These are phyloP conservation scores for Coniochaeta sp. DNA, from an alignment of 2,329 filamentous ascomycete species.

Conservation along the genomic window DNA sequence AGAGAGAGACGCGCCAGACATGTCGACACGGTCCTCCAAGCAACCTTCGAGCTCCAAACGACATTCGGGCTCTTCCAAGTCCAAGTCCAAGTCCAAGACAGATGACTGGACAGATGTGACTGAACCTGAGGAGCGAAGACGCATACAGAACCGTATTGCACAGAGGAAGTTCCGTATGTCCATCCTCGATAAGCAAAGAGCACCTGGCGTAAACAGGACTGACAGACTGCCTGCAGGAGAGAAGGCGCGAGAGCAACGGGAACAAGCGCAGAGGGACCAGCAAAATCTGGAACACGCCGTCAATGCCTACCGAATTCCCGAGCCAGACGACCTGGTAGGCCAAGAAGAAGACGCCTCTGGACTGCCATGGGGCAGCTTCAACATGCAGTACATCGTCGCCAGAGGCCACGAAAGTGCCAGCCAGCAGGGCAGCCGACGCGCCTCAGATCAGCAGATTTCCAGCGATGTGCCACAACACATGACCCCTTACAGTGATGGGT, in stretches of 20 bases:
- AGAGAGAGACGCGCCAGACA: constrained; percentile 16
- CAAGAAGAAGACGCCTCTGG: constrained; percentile 46
- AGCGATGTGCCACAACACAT: constrained; percentile 22
- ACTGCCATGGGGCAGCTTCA: constrained; percentile 65
- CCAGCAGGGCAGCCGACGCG: constrained; percentile 30
- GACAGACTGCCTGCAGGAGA: constrained; percentile 43
- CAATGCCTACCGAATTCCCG: constrained; percentile 55
- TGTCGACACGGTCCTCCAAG: constrained; percentile 21
- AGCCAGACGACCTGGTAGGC: constrained; percentile 45
- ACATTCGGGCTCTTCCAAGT: constrained; percentile 17
- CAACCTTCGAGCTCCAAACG: constrained; percentile 8
- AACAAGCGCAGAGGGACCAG: constrained; percentile 54
- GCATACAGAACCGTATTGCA: constrained; percentile 70
- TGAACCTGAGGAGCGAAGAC: constrained; percentile 63
- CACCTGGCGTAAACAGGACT: not conserved
- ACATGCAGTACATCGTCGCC: constrained; percentile 46
- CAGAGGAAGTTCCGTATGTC: constrained; percentile 68
- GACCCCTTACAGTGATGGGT: constrained; percentile 17
- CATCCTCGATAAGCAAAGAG: not conserved
- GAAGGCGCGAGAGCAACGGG: constrained; percentile 60
- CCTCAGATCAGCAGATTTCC: constrained; percentile 24
- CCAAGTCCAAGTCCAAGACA: constrained; percentile 33
- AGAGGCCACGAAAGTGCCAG: constrained; percentile 43
- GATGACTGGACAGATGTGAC: constrained; percentile 65
- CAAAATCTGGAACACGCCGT: constrained; percentile 58